Conservation (phyloP, 371 early-diverging fungal species). For the Choanephora cucurbitarum region DNA sequence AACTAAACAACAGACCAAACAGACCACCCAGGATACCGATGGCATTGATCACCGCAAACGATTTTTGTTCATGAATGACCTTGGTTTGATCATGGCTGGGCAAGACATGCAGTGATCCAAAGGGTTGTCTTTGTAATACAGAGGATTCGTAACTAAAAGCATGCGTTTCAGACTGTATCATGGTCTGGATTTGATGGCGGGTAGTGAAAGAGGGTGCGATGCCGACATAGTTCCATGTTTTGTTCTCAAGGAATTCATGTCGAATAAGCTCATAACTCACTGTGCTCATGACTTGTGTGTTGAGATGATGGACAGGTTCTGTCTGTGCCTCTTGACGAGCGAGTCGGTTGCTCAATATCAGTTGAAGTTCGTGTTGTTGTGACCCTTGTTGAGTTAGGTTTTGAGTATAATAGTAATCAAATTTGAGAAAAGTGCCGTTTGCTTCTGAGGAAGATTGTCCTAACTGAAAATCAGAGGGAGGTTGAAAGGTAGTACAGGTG, state of each 20-base stretch:
- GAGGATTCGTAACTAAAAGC: constrained; percentile 5
- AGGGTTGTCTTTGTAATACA: constrained; percentile 3
- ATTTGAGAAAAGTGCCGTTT: constrained; percentile 13
- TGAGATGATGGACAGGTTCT: constrained; percentile 7
- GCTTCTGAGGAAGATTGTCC: constrained; percentile 7
- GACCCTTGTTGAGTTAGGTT: constrained; percentile 1
- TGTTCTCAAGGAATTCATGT: constrained; percentile 8
- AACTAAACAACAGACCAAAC: constrained; percentile 30
- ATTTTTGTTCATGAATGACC: constrained; percentile 26
- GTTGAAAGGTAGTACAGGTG: neutral
- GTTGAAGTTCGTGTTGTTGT: neutral
- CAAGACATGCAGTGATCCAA: constrained; percentile 20
- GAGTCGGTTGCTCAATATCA: no score
- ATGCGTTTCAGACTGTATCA: constrained; percentile 11
- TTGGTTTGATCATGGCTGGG: constrained; percentile 20
- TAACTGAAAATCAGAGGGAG: neutral
- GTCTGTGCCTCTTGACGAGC: neutral
- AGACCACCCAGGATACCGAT: constrained; percentile 40
- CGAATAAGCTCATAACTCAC: constrained; percentile 13
- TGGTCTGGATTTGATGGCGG: constrained; percentile 17
- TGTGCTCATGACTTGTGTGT: constrained; percentile 6
- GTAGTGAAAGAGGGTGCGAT: constrained; percentile 11
- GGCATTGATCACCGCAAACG: constrained; percentile 27
- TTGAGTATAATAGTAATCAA: constrained; percentile 16
- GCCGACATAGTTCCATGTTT: constrained; percentile 28